Base-by-base conservation (phyloP, 257 asterid species). In the Penstemon davidsonii region DNA sequence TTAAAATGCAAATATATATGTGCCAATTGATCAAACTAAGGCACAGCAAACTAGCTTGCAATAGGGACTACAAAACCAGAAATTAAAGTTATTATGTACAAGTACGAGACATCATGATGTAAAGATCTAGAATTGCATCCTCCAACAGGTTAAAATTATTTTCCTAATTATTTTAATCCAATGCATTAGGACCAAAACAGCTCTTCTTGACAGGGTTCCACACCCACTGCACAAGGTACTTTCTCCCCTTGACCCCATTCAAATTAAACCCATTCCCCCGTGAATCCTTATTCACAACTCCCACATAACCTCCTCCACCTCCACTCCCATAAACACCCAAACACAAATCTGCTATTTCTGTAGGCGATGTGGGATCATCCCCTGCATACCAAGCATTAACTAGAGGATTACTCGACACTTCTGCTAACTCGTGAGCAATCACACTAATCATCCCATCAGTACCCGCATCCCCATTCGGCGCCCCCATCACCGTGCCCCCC, bases 401-500 rank as follows among this genome's bases (percentile, higher is more conserved):
- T 68, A 89, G 64, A 0, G 96, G 96, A 51, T 89, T 84, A 59
- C 85, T 85, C 0, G 95, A 76, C 4, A 86, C 88, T 76, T 89
- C 96, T 0, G 95, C 95, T 2, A 89, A 58, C 78, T 90, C 96
- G 46, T 90, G 96, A 0, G 84, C 96, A 36, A 90, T 87, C 82
- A 90, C 95, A 57, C 88, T 85, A n/a, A 89, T 83, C 95, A 89
- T 87, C n/a, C 95, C 95, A 59, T 89, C 96, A 4, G 75, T 69
- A 5, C 89, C 95, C 1, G 78, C 74, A 19, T 84, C 89, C 10
- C 91, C 91, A 13, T 88, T 86, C 2, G 96, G 96, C 4, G 94
- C 69, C 5, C 82, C 49, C 89, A 88, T 80, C 37, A 81, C 41
- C 8, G 73, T 81, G 7, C 67, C 67, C 8, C 37, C 54, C 5